Evolutionary conservation across 2,329 filamentous ascomycete genomes (phyloP).

Genomic region (Pestalotiopsis sp.): DNA sequence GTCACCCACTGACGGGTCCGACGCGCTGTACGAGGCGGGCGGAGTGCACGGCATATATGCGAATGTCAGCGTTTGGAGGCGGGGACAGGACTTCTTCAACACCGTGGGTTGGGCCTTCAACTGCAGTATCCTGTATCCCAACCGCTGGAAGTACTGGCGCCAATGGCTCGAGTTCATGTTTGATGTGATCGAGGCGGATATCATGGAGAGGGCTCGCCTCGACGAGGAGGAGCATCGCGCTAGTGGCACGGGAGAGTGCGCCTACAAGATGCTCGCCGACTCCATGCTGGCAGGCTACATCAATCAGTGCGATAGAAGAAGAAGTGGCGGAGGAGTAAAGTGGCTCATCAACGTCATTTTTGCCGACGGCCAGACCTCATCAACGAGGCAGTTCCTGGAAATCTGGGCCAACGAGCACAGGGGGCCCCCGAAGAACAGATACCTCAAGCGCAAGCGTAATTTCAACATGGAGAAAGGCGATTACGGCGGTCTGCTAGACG

Average conservation of each 20-base stretch:
- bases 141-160: conserved; percentile 81
- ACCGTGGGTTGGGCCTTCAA: conserved; percentile 92
- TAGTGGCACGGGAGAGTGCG: conserved; percentile 22
- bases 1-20: conserved; percentile 46
- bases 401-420: conserved; percentile 69
- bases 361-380: conserved; percentile 61
- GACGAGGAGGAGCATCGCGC: conserved; percentile 39
- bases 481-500: conserved; percentile 63
- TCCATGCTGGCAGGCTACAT: conserved; percentile 67
- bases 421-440: conserved; percentile 38
- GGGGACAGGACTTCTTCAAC: conserved; percentile 87
- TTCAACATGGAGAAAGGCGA: conserved; percentile 63
- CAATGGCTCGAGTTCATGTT: conserved; percentile 80
- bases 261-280: conserved; percentile 43
- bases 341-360: conserved; percentile 69
- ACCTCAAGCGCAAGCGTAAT: conserved; percentile 51
- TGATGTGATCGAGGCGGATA: conserved; percentile 75
- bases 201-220: conserved; percentile 56
- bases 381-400: conserved; percentile 60
- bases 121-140: conserved; percentile 73
- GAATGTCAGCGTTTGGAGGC: conserved; percentile 69
- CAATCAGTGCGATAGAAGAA: conserved; percentile 42
- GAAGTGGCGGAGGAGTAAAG: conserved; percentile 42
- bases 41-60: conserved; percentile 64
- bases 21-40: conserved; percentile 51